Evolutionary conservation across 2,329 filamentous ascomycete species (phyloP).

Genomic region (Alternaria brassicae): DNA sequence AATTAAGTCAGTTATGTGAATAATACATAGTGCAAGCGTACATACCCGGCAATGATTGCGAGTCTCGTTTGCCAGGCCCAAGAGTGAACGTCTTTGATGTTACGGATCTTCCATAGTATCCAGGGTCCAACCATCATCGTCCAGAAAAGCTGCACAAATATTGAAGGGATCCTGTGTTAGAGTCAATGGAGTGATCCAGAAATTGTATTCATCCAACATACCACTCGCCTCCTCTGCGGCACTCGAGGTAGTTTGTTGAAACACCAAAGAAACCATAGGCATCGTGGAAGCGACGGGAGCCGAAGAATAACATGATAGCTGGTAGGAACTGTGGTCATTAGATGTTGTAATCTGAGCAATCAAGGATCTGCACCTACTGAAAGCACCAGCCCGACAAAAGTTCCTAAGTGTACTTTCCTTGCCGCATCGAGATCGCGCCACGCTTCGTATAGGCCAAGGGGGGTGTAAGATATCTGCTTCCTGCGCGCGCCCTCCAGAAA

Average conservation of each 20-base stretch:
- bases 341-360: not conserved
- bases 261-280: slow-evolving; percentile 63
- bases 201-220: slow-evolving; percentile 34
- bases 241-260: slow-evolving; percentile 53
- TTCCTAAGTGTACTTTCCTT: slow-evolving; percentile 45
- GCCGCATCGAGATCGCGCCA: slow-evolving; percentile 43
- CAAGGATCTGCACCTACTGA: slow-evolving; percentile 32
- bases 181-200: slow-evolving; percentile 12
- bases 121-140: slow-evolving; percentile 46
- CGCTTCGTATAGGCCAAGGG: slow-evolving; percentile 38
- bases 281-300: slow-evolving; percentile 70
- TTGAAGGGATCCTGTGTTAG: slow-evolving; percentile 43
- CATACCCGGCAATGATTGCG: slow-evolving; percentile 48
- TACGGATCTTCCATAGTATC: slow-evolving; percentile 50
- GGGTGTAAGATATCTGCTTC: slow-evolving; percentile 41
- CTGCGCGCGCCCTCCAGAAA: slow-evolving; percentile 46
- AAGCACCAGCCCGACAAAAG: slow-evolving; percentile 36
- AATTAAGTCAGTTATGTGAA: slow-evolving; percentile 25
- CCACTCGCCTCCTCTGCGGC: slow-evolving; percentile 70
- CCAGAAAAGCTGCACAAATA: slow-evolving; percentile 49
- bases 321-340: slow-evolving; percentile 60
- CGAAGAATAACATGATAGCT: slow-evolving; percentile 66
- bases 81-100: slow-evolving; percentile 47
- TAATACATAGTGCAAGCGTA: not conserved
- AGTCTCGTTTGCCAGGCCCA: slow-evolving; percentile 52